Evolutionary conservation across 805 yeast genomes (phyloP).

Genomic region (Cyberlindnera americana): DNA sequence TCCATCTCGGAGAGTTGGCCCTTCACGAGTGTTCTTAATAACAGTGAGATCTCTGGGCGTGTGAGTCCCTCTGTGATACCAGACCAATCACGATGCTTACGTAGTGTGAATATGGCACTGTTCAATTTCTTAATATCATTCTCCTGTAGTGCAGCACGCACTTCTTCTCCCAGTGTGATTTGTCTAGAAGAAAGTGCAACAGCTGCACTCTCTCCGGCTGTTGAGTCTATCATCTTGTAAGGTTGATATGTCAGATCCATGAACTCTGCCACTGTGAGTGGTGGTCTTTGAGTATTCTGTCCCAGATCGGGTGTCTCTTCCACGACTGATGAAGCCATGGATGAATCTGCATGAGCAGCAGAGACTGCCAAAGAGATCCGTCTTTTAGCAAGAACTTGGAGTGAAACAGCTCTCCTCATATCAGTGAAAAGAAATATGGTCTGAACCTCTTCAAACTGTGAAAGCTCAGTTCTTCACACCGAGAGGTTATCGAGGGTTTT

Average conservation of each 20-base stretch:
- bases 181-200: not conserved
- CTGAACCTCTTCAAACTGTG: not conserved
- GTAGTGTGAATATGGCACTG: not conserved
- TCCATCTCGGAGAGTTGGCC: slow-evolving; percentile 3
- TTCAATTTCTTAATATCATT: slow-evolving; percentile 4
- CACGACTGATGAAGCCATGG: not conserved
- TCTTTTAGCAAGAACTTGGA: slow-evolving; percentile 4
- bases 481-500: not conserved
- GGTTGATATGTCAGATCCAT: slow-evolving; percentile 5
- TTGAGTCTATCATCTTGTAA: not conserved
- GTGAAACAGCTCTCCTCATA: not conserved
- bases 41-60: slow-evolving; percentile 14
- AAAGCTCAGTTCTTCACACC: no score
- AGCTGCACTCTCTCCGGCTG: not conserved
- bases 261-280: slow-evolving; percentile 2
- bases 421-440: not conserved
- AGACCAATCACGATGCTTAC: slow-evolving; percentile 5
- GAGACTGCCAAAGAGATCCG: slow-evolving; percentile 6
- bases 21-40: slow-evolving; percentile 6
- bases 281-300: not conserved
- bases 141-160: slow-evolving; percentile 5
- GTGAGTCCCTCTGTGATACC: slow-evolving; percentile 5
- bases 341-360: slow-evolving; percentile 1
- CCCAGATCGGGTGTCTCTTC: slow-evolving; percentile 4
- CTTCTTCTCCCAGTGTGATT: not conserved